These are phyloP conservation scores for Microsporum ferrugineum DNA, from an alignment of 2,329 filamentous ascomycete genomes.

Conservation along the genomic window DNA sequence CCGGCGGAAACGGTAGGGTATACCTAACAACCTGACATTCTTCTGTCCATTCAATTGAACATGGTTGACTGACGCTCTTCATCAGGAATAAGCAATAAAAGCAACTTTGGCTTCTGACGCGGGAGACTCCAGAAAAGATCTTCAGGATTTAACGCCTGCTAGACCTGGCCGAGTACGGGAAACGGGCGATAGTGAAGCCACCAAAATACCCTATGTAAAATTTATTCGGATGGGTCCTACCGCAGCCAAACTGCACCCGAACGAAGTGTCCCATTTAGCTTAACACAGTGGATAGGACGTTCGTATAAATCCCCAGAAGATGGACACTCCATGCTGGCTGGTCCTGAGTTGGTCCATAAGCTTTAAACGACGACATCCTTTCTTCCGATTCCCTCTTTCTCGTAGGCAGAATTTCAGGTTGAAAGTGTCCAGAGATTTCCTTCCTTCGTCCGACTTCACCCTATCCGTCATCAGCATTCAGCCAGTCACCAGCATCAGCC, in stretches of 20 bases:
- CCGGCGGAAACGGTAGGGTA: not conserved
- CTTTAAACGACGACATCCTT: not conserved
- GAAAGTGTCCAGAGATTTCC: not conserved
- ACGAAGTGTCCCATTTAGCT: not conserved
- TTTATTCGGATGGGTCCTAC: not conserved
- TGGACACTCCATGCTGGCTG: not conserved
- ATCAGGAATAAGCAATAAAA: not conserved
- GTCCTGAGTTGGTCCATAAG: not conserved
- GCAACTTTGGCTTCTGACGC: not conserved
- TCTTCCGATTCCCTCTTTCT: not conserved
- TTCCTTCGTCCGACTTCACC: not conserved
- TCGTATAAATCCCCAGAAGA: not conserved
- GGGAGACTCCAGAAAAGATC: conserved; percentile 3
- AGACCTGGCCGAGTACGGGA: not conserved
- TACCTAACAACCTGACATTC: not conserved
- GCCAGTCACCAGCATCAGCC: no score
- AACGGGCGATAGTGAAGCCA: conserved; percentile 1
- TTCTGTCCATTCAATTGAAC: not conserved
- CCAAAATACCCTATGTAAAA: not conserved
- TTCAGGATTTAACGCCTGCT: not conserved
- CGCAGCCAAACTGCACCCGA: not conserved
- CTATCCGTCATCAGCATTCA: no score
- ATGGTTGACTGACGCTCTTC: not conserved
- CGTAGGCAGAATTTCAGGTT: no score
- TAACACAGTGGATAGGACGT: not conserved